Conservation (phyloP, 2,329 filamentous ascomycete genomes). For the Emergomyces pasteurianus region DNA sequence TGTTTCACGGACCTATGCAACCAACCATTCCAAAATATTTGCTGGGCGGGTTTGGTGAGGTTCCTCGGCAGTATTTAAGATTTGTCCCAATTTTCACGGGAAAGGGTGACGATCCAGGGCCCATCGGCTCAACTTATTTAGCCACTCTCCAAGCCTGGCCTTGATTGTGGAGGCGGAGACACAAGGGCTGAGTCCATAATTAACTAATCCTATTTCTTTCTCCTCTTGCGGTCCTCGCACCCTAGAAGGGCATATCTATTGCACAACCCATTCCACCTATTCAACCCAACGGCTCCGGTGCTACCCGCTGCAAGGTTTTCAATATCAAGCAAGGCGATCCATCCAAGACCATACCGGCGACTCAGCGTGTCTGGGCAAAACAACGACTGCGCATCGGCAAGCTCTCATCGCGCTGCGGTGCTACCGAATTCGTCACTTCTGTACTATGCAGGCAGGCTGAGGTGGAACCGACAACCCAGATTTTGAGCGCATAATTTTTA, state of each 20-base stretch:
- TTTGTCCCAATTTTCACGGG: neutral
- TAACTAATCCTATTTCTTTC: neutral
- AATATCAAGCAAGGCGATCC: neutral
- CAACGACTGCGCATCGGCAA: neutral
- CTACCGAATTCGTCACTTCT: neutral
- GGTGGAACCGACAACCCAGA: neutral
- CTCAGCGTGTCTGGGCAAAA: neutral
- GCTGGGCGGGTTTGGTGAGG: neutral
- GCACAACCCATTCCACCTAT: neutral
- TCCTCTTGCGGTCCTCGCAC: neutral
- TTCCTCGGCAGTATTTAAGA: neutral
- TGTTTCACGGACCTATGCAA: too few species aligned
- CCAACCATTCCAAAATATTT: neutral
- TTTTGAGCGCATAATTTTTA: neutral
- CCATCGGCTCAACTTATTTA: neutral
- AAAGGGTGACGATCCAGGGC: neutral
- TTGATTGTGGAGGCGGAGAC: constrained; percentile 1
- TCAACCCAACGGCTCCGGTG: neutral
- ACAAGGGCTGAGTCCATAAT: neutral
- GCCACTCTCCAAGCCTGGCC: neutral
- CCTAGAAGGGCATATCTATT: neutral
- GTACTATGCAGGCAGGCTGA: neutral
- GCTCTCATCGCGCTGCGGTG: neutral
- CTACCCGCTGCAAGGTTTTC: neutral
- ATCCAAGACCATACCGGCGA: neutral